Base-by-base conservation (phyloP, 2,329 filamentous ascomycete genomes). In the Camillea tinctor region DNA sequence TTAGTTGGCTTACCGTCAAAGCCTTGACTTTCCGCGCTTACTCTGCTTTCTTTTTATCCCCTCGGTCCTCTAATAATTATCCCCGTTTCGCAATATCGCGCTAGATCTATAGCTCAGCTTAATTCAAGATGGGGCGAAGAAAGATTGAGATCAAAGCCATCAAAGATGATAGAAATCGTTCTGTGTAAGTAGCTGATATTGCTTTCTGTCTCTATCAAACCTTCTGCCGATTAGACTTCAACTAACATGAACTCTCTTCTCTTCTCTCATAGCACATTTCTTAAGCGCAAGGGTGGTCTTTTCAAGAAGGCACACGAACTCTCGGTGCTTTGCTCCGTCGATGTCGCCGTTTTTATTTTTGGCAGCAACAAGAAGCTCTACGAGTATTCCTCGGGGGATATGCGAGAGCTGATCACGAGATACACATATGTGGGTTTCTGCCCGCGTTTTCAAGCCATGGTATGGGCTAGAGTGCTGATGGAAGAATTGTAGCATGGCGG, bases 91-190 rank as follows among this genome's bases (percentile, higher is more conserved):
- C 50, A 60, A 51, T 11, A 52, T 40, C 54, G 49, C 52, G 50
- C 55, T 44, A 54, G 51, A 54, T 56, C 58, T 51, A 26, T 57
- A 55, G 52, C 51, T 59, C 57, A 55, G 52, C 51, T 59, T 52
- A 60, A 59, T 64, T 68, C 76, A 79, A 74, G 57, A 99, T 99
- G 95, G 95, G 95, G 77, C 89, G 95, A 78, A 88, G 95, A 85
- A 99, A 99, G 87, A 99, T 99, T 75, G 95, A 98, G 82, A 98
- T 99, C 84, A 97, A 97, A 81, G 92, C 94, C 70, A 98, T 98
- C 84, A 97, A 97, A 80, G 93, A 97, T 87, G 93, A 97, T 79
- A 88, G 93, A 72, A 97, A 97, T 75, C 92, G 93, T 75, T 97
- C 93, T 72, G 93, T 97, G 93, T 97, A 92, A 78, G 92, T 82